phyloP scores from a whole-genome alignment of 306 rosid species.

The Rosa chinensis region DNA sequence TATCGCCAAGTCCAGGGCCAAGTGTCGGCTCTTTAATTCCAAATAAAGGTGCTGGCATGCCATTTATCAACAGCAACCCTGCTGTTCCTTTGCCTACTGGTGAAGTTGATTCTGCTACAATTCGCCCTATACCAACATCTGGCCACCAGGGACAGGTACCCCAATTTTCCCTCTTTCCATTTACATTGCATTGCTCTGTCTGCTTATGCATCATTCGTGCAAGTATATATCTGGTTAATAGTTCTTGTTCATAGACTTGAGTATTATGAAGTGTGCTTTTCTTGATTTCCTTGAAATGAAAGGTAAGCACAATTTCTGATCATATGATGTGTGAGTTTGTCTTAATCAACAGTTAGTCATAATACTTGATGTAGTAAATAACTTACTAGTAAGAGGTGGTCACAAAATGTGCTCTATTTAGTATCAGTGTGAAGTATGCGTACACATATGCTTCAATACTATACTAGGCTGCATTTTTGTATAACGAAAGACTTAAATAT shows the following conservation, averaged over 20 bases:
- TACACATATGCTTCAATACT: neutral
- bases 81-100: constrained; percentile 97
- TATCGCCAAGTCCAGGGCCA: constrained; percentile 48
- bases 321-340: neutral
- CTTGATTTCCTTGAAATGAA: neutral
- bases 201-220: neutral
- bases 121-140: constrained; percentile 72
- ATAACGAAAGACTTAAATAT: neutral
- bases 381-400: neutral
- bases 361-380: neutral
- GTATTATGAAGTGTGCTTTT: neutral
- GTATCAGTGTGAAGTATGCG: neutral
- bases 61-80: constrained; percentile 93
- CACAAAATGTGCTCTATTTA: neutral
- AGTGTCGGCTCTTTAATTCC: constrained; percentile 50
- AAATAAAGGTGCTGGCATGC: constrained; percentile 55
- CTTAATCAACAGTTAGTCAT: neutral
- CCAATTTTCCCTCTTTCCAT: neutral
- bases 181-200: neutral
- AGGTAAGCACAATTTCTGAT: neutral
- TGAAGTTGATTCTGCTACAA: constrained; percentile 95
- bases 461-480: neutral
- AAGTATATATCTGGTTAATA: neutral
- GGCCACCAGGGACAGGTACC: constrained; percentile 54
- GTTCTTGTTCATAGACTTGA: neutral